Conservation (phyloP, 2,329 filamentous ascomycete genomes). For the Aureobasidium sp. region DNA sequence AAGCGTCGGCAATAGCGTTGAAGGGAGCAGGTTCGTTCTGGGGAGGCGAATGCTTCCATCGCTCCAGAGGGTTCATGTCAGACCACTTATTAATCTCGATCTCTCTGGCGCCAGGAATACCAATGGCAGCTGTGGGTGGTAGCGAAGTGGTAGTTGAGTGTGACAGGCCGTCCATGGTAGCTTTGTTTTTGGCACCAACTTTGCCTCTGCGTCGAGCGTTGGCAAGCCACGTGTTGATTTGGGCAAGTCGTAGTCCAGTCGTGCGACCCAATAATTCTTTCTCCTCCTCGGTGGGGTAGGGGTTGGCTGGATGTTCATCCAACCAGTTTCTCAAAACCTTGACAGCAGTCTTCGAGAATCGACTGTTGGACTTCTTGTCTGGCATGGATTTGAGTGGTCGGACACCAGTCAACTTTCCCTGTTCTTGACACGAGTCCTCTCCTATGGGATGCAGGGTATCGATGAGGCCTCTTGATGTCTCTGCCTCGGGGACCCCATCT, state of each 20-base stretch:
- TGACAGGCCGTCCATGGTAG: constrained; percentile 45
- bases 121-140: constrained; percentile 54
- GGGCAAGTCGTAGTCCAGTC: neutral
- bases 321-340: constrained; percentile 41
- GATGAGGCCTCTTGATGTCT: constrained; percentile 29
- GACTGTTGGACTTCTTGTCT: constrained; percentile 53
- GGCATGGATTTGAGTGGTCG: constrained; percentile 23
- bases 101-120: constrained; percentile 55
- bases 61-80: constrained; percentile 12
- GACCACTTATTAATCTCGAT: constrained; percentile 25
- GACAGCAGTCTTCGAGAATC: constrained; percentile 73
- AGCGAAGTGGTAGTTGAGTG: constrained; percentile 48
- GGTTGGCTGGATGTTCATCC: neutral
- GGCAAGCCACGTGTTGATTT: neutral
- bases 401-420: constrained; percentile 27
- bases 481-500: constrained; percentile 10
- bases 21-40: constrained; percentile 60
- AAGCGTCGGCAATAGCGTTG: constrained; percentile 54
- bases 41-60: constrained; percentile 61
- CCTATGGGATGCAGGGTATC: constrained; percentile 40
- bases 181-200: constrained; percentile 57
- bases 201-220: constrained; percentile 46
- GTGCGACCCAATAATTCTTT: neutral
- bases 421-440: constrained; percentile 30
- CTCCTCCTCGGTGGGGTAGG: neutral